phyloP scores from a whole-genome alignment of 805 yeast species.

The Saturnispora silvae region DNA sequence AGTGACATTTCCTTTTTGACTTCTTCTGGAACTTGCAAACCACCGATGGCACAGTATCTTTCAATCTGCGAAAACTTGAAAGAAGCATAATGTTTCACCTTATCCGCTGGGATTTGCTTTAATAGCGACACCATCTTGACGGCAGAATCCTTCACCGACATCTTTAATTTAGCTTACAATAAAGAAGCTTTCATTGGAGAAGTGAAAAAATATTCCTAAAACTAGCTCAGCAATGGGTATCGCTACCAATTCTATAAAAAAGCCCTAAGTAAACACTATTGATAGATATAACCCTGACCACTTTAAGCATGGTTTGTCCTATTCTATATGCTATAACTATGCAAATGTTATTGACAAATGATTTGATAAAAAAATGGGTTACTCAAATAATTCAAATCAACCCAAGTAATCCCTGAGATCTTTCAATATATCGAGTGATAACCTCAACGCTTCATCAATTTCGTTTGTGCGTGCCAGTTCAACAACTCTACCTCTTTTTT shows the following conservation, averaged over 20 bases:
- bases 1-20: slow-evolving; percentile 26
- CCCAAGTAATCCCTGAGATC: slow-evolving; percentile 10
- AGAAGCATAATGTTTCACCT: slow-evolving; percentile 56
- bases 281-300: too few species aligned
- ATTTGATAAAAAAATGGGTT: too few species aligned
- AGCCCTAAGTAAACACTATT: too few species aligned
- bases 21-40: slow-evolving; percentile 30
- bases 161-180: too few species aligned
- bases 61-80: slow-evolving; percentile 59
- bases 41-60: slow-evolving; percentile 43
- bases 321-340: too few species aligned
- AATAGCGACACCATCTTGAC: slow-evolving; percentile 47
- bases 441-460: slow-evolving; percentile 3
- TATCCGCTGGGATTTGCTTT: slow-evolving; percentile 58
- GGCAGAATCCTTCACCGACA: slow-evolving; percentile 22
- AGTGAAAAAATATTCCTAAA: too few species aligned
- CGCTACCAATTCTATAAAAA: too few species aligned
- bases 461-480: not conserved
- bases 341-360: too few species aligned
- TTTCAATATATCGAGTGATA: slow-evolving; percentile 5
- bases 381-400: too few species aligned
- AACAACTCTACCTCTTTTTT: slow-evolving; percentile 13
- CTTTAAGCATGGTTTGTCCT: too few species aligned
- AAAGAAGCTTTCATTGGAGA: too few species aligned
- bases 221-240: too few species aligned